Evolutionary conservation across 2,329 filamentous ascomycete species (phyloP), one percentile per base, ranked within the genome.

Genomic region (Daldinia sp.): DNA sequence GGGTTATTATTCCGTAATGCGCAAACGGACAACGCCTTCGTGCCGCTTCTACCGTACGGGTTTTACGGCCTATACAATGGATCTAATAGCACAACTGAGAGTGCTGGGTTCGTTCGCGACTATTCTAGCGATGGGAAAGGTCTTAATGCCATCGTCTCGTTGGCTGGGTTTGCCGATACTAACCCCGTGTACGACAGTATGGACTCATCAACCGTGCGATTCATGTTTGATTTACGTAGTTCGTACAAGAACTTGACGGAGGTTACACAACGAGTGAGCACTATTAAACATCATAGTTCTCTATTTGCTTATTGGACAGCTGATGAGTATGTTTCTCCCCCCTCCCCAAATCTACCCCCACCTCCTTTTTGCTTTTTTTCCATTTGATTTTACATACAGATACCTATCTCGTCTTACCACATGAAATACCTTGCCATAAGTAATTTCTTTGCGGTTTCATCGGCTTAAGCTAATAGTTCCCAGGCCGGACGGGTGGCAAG

Each of bases 401-500:
- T n/a, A n/a, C n/a, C n/a, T n/a, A n/a, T n/a, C n/a, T n/a, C n/a
- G n/a, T n/a, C n/a, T n/a, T n/a, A n/a, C 34, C 2, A 17, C 4
- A 32, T 7, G 34, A 35, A 15, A 7, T 7, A 15, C n/a, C 4
- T 15, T 10, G 3, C 1, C 17, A 13, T 10, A 3, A 25, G n/a
- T 8, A 9, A 35, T 35, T 17, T 25, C 6, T 27, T 27, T 4
- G 27, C 13, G 1, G 1, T 21, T 15, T 27, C 21, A 7, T n/a
- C 3, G 7, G 7, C 21, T 45, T 15, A 52, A 6, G 3, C 47
- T 45, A 6, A 47, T 13, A 37, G 15, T 23, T 15, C 17, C 21
- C 51, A 79, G 77, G 65, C 83, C 85, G 4, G 86, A 87, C 70
- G 86, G 86, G 17, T 79, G 80, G 73, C 80, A 84, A 57, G 80